Evolutionary conservation across 192 early-diverging fungal species (phyloP).

Genomic region (Backusella mclennaniae): DNA sequence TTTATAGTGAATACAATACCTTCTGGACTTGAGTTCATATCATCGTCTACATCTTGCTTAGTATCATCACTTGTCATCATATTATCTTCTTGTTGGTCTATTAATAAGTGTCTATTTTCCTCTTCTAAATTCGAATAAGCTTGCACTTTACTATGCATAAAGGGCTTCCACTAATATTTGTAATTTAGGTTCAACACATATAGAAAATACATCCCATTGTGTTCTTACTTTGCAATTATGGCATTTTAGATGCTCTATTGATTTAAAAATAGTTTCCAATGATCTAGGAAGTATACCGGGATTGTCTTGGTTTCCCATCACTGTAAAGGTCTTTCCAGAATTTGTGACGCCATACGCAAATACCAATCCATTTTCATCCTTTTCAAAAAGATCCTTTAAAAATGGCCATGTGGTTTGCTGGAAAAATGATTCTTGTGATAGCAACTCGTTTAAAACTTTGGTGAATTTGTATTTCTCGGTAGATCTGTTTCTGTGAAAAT

Average conservation of each 20-base stretch:
- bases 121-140: constrained; percentile 23
- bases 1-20: background rate
- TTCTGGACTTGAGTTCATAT: background rate
- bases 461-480: constrained; percentile 54
- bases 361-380: constrained; percentile 58
- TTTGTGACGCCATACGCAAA: constrained; percentile 74
- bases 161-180: constrained; percentile 23
- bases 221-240: background rate
- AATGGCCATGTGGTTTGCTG: constrained; percentile 58
- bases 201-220: background rate
- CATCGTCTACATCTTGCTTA: background rate
- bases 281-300: constrained; percentile 60
- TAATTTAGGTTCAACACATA: too few relatives aligned
- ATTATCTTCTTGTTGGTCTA: background rate
- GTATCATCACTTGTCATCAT: background rate
- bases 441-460: constrained; percentile 48
- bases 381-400: constrained; percentile 49
- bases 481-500: constrained; percentile 31
- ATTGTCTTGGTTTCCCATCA: constrained; percentile 47
- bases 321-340: constrained; percentile 70
- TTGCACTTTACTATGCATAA: constrained; percentile 34
- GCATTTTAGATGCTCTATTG: constrained; percentile 26
- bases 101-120: constrained; percentile 22
- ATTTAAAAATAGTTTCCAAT: constrained; percentile 54
- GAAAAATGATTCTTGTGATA: constrained; percentile 50